Evolutionary conservation across 1,284 basidiomycete species (phyloP).

Genomic region (Bjerkandera adusta): DNA sequence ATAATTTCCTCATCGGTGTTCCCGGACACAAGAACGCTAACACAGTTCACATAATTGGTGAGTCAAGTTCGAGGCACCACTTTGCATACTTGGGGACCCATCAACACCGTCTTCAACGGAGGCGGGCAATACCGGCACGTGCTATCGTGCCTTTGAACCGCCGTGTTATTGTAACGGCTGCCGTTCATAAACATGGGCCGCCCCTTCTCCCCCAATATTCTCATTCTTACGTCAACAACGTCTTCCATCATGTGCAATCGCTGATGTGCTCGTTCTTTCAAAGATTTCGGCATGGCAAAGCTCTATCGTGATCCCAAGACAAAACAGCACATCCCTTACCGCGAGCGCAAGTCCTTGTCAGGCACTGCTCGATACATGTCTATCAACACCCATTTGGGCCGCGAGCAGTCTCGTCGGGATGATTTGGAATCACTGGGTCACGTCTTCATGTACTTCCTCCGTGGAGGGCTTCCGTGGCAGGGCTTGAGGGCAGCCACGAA

Average conservation of each 20-base stretch:
- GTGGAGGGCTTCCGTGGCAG: constrained; percentile 94
- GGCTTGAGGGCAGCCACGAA: constrained; percentile 94
- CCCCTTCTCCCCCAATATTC: too few species aligned
- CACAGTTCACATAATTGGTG: constrained; percentile 23
- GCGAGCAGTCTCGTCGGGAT: constrained; percentile 88
- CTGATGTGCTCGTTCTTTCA: constrained; percentile 17
- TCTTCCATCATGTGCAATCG: too few species aligned
- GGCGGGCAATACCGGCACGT: too few species aligned
- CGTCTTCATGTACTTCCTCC: constrained; percentile 98
- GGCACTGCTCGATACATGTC: constrained; percentile 99
- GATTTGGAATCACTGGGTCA: constrained; percentile 94
- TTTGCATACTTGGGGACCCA: too few species aligned
- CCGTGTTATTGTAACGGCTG: background rate
- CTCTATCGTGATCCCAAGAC: constrained; percentile 99
- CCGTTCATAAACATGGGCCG: too few species aligned
- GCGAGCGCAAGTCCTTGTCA: constrained; percentile 97
- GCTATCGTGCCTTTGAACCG: background rate
- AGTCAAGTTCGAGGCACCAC: too few species aligned
- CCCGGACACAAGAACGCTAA: constrained; percentile 92
- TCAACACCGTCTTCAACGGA: too few species aligned
- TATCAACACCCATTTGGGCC: constrained; percentile 97
- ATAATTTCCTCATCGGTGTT: constrained; percentile 97
- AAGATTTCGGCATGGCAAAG: constrained; percentile 98
- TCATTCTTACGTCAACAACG: too few species aligned
- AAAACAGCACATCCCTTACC: constrained; percentile 96